Evolutionary conservation across 441 rosid genomes (phyloP), one percentile per base, ranked within the genome.

Genomic region (Populus hybrid): DNA sequence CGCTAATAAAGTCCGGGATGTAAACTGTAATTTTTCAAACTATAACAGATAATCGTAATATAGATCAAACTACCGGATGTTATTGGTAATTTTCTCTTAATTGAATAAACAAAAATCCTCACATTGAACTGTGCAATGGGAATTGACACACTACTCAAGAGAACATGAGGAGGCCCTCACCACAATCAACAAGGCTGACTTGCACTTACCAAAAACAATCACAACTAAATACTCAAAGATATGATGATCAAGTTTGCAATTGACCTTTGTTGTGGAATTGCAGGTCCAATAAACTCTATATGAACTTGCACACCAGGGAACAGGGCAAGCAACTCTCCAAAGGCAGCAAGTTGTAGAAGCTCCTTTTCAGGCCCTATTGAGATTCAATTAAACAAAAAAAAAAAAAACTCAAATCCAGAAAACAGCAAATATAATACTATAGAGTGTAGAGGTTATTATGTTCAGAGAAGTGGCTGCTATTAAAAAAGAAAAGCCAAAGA

Each of bases 331-430:
- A 95, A 84, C 87, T 94, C 99, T 73, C 92, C 89, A 74, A 95
- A 92, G 73, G 85, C 94, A 86, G 91, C 82, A 82, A 95, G 88
- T 74, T 94, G 97, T 26, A 86, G 85, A 82, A 95, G 93, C 86
- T 95, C 98, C 73, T 88, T 94, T 84, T 94, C 97, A 76, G 97
- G 98, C 76, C 99, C 99, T 95, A 80, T 75, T 69, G 80, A 81
- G 71, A 77, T 68, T 78, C 80, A 82, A 78, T 70, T 76, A 69
- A 78, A 35, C 33, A 65, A 81, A 83, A 56, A 53, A 81, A 29
- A 29, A 83, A 56, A 42, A 82, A 77, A 69, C 24, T 63, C 10
- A 61, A 20, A 69, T 70, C 2, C 4, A 74, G 69, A 23, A 31
- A 24, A 74, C 11, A 45, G 53, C 9, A 65, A 38, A 67, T 3